These are phyloP conservation scores for Perkinsus olseni DNA, from an alignment of 169 alveolate species.

Conservation along the genomic window DNA sequence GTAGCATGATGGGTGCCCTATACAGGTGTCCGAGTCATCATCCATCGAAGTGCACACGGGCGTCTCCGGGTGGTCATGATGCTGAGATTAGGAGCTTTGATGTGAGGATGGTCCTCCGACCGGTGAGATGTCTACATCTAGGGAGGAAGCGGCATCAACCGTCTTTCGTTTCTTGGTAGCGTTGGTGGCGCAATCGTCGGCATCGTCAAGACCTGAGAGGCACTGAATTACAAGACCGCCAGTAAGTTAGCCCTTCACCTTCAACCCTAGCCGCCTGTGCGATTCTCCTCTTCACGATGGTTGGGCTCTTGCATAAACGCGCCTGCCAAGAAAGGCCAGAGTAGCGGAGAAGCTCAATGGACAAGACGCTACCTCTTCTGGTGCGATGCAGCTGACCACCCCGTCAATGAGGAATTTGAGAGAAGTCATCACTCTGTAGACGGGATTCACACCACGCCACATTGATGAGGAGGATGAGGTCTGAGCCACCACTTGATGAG, in stretches of 20 bases:
- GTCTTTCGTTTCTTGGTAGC: background rate
- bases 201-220: background rate
- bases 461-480: background rate
- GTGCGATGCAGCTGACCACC: background rate
- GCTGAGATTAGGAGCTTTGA: no score
- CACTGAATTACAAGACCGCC: background rate
- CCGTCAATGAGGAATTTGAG: background rate
- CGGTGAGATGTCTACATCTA: no score
- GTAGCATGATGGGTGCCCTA: no score
- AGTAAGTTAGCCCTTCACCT: background rate
- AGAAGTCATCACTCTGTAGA: background rate
- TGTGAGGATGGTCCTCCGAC: no score
- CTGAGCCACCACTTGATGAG: background rate
- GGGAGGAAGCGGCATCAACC: background rate
- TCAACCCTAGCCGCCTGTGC: background rate
- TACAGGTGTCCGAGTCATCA: no score
- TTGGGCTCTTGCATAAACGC: background rate
- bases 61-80: no score
- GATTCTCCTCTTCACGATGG: background rate
- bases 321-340: background rate
- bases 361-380: background rate
- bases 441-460: background rate
- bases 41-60: no score
- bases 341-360: background rate
- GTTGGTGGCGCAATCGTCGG: background rate